Base-by-base conservation (phyloP, 2,329 filamentous ascomycete species). In the Sclerotiophoma versabilis region DNA sequence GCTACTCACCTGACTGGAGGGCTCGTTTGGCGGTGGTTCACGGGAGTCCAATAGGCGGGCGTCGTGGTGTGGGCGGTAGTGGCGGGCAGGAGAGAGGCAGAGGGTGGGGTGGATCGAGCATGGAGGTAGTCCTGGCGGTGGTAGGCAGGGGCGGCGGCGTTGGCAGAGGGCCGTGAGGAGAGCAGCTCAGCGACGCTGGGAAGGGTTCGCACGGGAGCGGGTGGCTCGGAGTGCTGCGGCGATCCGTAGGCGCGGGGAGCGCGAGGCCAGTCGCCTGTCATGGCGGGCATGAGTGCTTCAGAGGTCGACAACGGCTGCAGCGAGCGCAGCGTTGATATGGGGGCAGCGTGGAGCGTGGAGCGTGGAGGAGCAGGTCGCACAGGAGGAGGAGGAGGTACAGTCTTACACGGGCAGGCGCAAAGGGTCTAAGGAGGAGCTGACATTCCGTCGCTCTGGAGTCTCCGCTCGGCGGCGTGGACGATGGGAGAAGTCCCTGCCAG, bases 111-210 rank as follows among this genome's bases (percentile, higher is more conserved):
- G 34, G 23, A 44, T 36, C 52, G 53, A 34, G 56, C 36, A 42
- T 54, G 47, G 48, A 27, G 46, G 52, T 56, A 49, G 37, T 51
- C 56, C n/a, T 44, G 53, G 19, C 49, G 62, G 52, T 66, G 50
- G 59, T 59, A 58, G 25, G 54, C 49, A 26, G 53, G 41, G 17
- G 39, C 19, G 22, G 58, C 52, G 49, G 49, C 55, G 55, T 49
- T 49, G 36, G 47, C 45, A 30, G 57, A 29, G 4, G 59, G 37
- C n/a, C 41, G 53, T 42, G 57, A 57, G 22, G 63, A 62, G 33
- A 64, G 62, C 52, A 66, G 57, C 54, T 66, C 64, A 43, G 62
- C 62, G 32, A 66, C 60, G 51, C 64, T 61, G 49, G 62, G 64
- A n/a, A 65, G 60, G 4, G 63, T 60, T 41, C 57, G 57, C 33